Evolutionary conservation across 768 basidiomycete species (phyloP), one percentile per base, ranked within the genome.

Genomic region (Kwoniella dejecticola): DNA sequence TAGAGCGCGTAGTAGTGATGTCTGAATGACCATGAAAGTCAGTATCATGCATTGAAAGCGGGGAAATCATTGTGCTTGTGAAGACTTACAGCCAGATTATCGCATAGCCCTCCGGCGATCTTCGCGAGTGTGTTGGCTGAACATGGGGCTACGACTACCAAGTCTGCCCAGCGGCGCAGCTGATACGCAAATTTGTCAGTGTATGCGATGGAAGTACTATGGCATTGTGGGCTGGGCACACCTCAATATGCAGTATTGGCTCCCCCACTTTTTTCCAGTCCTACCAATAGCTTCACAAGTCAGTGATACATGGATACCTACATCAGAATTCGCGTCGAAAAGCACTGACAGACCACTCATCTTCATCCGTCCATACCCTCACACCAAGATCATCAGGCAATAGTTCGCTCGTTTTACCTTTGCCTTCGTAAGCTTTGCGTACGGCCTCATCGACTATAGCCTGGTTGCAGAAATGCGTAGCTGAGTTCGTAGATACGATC

Each of bases 91-190:
- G 78, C 87, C 45, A 96, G 85, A 74, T 97, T 95, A 73, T 98
- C 95, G 72, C 92, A 96, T 0, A 86, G 68, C 0, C 96, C 94
- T 42, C 86, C 83, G 0, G 92, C 89, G 54, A 99, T 88, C 80
- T 98, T 98, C 8, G 92, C 86, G 19, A 99, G 84, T 1, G 92
- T 94, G 78, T 96, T 97, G n/a, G 95, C 94, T 0, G 91, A 93
- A 73, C 93, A 97, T 0, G 96, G 96, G 0, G 91, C 91, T 49
- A 99, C 84, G 48, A 99, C 87, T 52, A 98, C 93, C 52, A 97
- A 80, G 72, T 99, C 93, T 45, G 95, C 93, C 96, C 96, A 98
- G 57, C 82, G 69, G 15, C 82, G 77, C 1, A 83, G 79, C 81
- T 82, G 59, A 10, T 44, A 23, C 8, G 7, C 10, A 33, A 15